Percentiles rank a stretch among this genome's conserved stretches.
Evolutionary conservation across 1,139 yeast species (phyloP).

Genomic region (Pichia sp.): DNA sequence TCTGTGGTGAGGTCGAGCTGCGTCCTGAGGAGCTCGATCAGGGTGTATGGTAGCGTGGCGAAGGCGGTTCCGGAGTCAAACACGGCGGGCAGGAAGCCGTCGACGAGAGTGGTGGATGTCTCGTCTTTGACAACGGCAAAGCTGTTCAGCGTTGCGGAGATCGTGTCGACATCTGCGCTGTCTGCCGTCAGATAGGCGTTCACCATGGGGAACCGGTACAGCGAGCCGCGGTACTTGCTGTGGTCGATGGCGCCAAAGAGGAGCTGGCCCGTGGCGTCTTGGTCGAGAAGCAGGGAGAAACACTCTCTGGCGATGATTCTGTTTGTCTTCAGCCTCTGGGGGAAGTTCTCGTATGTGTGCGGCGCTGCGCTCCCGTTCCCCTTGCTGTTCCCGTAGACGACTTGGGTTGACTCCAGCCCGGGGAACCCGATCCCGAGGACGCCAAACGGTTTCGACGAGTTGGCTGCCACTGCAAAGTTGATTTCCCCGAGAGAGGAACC

Average conservation of each 20-base stretch:
- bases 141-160: slow-evolving; percentile 42
- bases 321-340: slow-evolving; percentile 47
- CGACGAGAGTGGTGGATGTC: slow-evolving; percentile 29
- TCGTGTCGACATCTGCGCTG: slow-evolving; percentile 33
- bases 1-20: slow-evolving; percentile 21
- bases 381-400: slow-evolving; percentile 3
- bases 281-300: slow-evolving; percentile 50
- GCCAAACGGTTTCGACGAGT: slow-evolving; percentile 48
- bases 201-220: slow-evolving; percentile 42
- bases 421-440: slow-evolving; percentile 60
- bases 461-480: slow-evolving; percentile 56
- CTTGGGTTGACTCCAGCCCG: slow-evolving; percentile 42
- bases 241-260: slow-evolving; percentile 58
- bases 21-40: slow-evolving; percentile 39
- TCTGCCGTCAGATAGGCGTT: slow-evolving; percentile 32
- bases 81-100: neutral
- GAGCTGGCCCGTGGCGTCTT: slow-evolving; percentile 41
- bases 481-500: slow-evolving; percentile 40
- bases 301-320: slow-evolving; percentile 49
- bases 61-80: slow-evolving; percentile 26
- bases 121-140: slow-evolving; percentile 10
- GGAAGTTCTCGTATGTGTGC: slow-evolving; percentile 49
- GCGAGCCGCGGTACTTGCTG: slow-evolving; percentile 45
- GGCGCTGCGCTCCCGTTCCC: slow-evolving; percentile 10
- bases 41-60: slow-evolving; percentile 42